phyloP scores from a whole-genome alignment of 2,329 filamentous ascomycete genomes.

The Beauveria medogensis region DNA sequence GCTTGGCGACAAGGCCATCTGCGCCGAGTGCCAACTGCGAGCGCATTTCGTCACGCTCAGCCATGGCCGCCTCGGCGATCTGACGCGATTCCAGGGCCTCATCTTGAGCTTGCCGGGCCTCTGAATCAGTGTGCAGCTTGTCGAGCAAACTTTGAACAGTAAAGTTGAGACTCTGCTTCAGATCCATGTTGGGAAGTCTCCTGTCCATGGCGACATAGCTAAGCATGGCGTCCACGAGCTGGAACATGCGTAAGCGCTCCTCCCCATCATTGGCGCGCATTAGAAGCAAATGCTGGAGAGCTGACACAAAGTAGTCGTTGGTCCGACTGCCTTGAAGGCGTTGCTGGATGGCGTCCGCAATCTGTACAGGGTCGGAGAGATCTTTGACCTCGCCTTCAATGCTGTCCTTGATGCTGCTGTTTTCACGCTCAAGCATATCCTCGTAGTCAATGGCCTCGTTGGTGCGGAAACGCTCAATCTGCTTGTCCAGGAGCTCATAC shows the following conservation, averaged over 20 bases:
- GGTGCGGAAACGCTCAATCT: slow-evolving; percentile 84
- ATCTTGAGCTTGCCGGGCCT: slow-evolving; percentile 85
- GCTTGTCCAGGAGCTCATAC: slow-evolving; percentile 97
- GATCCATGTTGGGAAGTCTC: slow-evolving; percentile 88
- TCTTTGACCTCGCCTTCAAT: slow-evolving; percentile 83
- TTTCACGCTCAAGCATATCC: slow-evolving; percentile 87
- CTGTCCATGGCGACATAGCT: slow-evolving; percentile 99
- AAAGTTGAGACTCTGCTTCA: slow-evolving; percentile 96
- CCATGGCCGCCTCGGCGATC: slow-evolving; percentile 90
- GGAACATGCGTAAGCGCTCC: slow-evolving; percentile 89
- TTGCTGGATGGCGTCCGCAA: slow-evolving; percentile 85
- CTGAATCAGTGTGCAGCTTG: slow-evolving; percentile 92
- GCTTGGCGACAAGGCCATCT: slow-evolving; percentile 83
- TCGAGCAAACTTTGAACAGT: slow-evolving; percentile 93
- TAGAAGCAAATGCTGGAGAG: slow-evolving; percentile 87
- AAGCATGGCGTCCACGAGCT: slow-evolving; percentile 96
- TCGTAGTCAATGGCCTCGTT: slow-evolving; percentile 99
- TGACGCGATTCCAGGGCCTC: slow-evolving; percentile 85
- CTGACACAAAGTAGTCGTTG: slow-evolving; percentile 92
- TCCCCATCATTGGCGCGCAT: slow-evolving; percentile 88
- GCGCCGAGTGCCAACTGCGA: slow-evolving; percentile 83
- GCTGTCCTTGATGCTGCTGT: slow-evolving; percentile 81
- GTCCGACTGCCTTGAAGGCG: slow-evolving; percentile 77
- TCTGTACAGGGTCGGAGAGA: slow-evolving; percentile 84
- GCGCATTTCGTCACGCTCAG: slow-evolving; percentile 91